Conservation (phyloP, 805 yeast species). For the Yamadazyma ubonensis region DNA sequence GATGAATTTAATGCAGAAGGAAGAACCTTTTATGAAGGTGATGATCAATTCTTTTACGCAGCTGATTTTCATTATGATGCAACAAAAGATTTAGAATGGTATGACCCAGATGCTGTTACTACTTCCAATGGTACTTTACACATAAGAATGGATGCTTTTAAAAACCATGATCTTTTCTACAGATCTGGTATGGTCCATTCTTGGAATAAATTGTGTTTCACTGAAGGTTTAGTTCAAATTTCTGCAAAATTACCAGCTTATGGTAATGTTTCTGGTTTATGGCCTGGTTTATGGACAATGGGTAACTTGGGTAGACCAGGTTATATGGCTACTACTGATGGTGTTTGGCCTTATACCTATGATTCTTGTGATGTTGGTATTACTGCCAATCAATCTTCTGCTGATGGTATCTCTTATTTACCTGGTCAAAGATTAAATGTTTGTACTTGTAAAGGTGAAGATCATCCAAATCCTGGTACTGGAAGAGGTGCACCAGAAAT, state of each 20-base stretch:
- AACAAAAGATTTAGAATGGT: slow-evolving; percentile 45
- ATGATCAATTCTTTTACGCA: slow-evolving; percentile 44
- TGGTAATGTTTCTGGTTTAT: slow-evolving; percentile 37
- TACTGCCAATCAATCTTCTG: slow-evolving; percentile 40
- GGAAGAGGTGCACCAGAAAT: slow-evolving; percentile 62
- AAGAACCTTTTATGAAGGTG: slow-evolving; percentile 43
- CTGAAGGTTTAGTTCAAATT: slow-evolving; percentile 32
- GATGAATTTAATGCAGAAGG: slow-evolving; percentile 47
- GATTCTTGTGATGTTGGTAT: slow-evolving; percentile 41
- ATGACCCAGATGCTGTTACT: slow-evolving; percentile 43
- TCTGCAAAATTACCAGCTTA: slow-evolving; percentile 36
- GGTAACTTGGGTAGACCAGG: slow-evolving; percentile 43
- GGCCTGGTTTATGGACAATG: slow-evolving; percentile 46
- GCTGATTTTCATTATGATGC: slow-evolving; percentile 43
- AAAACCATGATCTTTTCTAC: slow-evolving; percentile 35
- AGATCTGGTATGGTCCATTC: slow-evolving; percentile 42
- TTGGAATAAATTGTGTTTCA: slow-evolving; percentile 42
- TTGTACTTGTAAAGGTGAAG: slow-evolving; percentile 38
- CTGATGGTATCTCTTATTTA: slow-evolving; percentile 41
- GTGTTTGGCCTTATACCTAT: slow-evolving; percentile 43
- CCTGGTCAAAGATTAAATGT: slow-evolving; percentile 37
- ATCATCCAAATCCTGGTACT: slow-evolving; percentile 38
- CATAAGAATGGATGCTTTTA: slow-evolving; percentile 38
- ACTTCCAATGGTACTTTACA: slow-evolving; percentile 38
- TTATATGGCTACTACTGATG: slow-evolving; percentile 36